Percentiles rank a stretch among this genome's conserved stretches.
These are phyloP conservation scores for Heterobasidion annosum DNA, from an alignment of 1,284 basidiomycete genomes.

Conservation along the genomic window DNA sequence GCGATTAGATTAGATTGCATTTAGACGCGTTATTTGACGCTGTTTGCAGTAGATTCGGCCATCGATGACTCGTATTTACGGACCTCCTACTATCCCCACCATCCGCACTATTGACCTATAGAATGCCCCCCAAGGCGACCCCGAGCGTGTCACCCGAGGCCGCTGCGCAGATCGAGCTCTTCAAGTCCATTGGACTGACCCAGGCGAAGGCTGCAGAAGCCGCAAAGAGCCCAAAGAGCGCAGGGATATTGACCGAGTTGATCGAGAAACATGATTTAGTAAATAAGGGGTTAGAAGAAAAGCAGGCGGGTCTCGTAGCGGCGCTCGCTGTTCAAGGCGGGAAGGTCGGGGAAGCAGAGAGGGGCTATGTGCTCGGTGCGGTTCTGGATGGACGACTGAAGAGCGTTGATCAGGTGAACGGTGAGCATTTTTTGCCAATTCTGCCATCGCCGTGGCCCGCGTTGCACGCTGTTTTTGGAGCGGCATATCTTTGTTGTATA, in stretches of 20 bases:
- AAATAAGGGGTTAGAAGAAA: conserved; percentile 59
- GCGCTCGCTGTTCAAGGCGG: conserved; percentile 58
- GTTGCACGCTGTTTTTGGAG: neutral
- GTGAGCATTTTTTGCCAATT: conserved; percentile 31
- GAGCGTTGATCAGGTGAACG: conserved; percentile 81
- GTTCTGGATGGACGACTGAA: conserved; percentile 72
- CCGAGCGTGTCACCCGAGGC: conserved; percentile 19
- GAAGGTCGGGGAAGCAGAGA: conserved; percentile 45
- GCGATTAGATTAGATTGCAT: neutral
- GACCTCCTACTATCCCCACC: neutral
- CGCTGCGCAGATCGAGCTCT: conserved; percentile 48
- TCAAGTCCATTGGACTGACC: conserved; percentile 75
- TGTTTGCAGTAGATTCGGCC: conserved; percentile 6
- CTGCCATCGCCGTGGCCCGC: neutral
- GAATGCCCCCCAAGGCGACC: conserved; percentile 23
- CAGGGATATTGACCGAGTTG: conserved; percentile 61
- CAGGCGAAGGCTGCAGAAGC: conserved; percentile 79
- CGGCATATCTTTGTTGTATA: neutral
- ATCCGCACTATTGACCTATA: neutral
- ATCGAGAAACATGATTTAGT: conserved; percentile 54
- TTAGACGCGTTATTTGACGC: conserved; percentile 9
- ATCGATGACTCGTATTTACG: conserved; percentile 5
- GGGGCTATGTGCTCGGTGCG: conserved; percentile 59
- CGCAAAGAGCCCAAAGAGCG: conserved; percentile 72
- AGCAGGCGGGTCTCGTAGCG: conserved; percentile 69